Evolutionary conservation across 192 early-diverging fungal genomes (phyloP), one percentile per base, ranked within the genome.

Genomic region (Glomus cerebriforme): DNA sequence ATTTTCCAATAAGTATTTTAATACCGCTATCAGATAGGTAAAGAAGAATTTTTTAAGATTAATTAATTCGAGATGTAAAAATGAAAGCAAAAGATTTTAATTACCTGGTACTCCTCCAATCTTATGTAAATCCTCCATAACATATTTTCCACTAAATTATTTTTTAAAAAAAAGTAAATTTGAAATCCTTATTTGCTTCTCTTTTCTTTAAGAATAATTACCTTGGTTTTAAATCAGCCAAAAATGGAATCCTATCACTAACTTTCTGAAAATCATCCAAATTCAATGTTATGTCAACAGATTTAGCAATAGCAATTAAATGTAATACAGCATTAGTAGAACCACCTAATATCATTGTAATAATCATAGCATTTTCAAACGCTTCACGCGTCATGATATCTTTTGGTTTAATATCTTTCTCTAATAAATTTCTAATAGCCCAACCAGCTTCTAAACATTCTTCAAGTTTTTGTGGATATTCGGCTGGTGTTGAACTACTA

Each of bases 321-420:
- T 99, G 98, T 66, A 99, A 90, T 29, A 98, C 96, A 37, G 95
- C 96, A 79, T 99, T 99, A 45, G 98, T 99, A 26, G 96, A 98
- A 2, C 97, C 97, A 82, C 98, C 98, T 62, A 98, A 88, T 54
- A 95, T 94, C 90, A 97, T 97, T 27, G 92, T 93, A 13, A 96
- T 45, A 8, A 96, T 92, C 84, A 99, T 96, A 17, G 98, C 97
- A 83, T 99, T 99, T 82, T 97, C 95, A 76, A 99, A 96, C 19
- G 96, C 92, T 80, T 96, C 86, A 39, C 92, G 88, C 22, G 98
- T 99, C 94, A 99, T 95, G 79, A 99, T 98, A 81, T 99, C 97
- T 67, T 88, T 85, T 7, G 98, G 98, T 75, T 93, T 95, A 83
- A 99, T 94, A 83, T 98, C 95, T 19, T 91, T 87, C 84, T 97